Base-by-base conservation (phyloP, 164 flowering plant species). In the Vitis labrusca region DNA sequence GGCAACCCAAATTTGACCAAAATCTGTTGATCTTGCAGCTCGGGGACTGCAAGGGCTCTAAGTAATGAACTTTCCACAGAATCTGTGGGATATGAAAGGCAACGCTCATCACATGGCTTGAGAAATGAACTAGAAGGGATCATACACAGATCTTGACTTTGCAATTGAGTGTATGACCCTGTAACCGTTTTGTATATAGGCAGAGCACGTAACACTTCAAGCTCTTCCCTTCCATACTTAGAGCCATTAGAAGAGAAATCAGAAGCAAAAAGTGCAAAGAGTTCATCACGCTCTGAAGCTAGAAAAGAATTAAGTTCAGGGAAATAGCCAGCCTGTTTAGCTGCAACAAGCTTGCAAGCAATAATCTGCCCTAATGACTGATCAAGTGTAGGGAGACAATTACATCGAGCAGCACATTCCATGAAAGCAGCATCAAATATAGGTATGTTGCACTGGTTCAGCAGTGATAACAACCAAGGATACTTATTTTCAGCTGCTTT, bases 391-490 rank as follows among this genome's bases (percentile, higher is more conserved):
- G 98, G 97, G 14, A 93, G 76, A 75, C 88, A 85, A 58, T 77
- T 67, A 73, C 86, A 80, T 27, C 87, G 64, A 59, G 76, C 74
- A 76, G 91, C 94, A 78, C 85, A 90, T 27, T 86, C 91, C 67
- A 92, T 68, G 74, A 86, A 93, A 73, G 84, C 74, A 32, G 73
- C 49, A 82, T 95, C 96, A 83, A 81, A 91, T 55, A 86, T 69
- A 12, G 99, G 99, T 69, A 95, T 78, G 57, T 89, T 91, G 78
- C 90, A 93, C 70, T 93, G 93, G 81, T 95, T 95, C 74, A 95
- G 79, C 62, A 95, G 64, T 48, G 96, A 81, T n/a, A 86, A 68
- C 81, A 95, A 78, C 98, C 98, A 95, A 72, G 99, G 97, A 66
- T 90, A 84, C 65, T 74, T 83, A 16, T 67, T 63, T 66, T 83